Base-by-base conservation (phyloP, 2,329 filamentous ascomycete species). In the Lanzia echinophila region DNA sequence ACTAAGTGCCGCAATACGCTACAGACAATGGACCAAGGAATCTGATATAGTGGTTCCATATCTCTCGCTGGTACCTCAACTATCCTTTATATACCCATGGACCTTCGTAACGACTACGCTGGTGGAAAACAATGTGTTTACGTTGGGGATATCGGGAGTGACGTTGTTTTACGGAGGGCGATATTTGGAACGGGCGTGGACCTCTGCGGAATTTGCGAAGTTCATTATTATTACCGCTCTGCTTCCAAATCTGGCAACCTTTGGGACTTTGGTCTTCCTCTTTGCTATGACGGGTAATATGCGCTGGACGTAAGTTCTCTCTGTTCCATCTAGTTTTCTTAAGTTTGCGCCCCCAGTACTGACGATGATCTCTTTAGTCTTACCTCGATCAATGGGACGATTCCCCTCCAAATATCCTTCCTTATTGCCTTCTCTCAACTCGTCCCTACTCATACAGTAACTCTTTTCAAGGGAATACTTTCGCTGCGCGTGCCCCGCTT, bases 361-460 rank as follows among this genome's bases (percentile, higher is more conserved):
- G n/a, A n/a, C 68, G 65, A 53, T 58, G 62, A 57, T 61, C 39
- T 38, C 43, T 15, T 45, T n/a, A 94, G 87, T 50, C 72, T 88
- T 45, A 90, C 87, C 44, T 86, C 88, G 59, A 88, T 97, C 67
- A 88, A 88, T 63, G 94, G 94, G 63, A 91, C 90, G 53, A 86
- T 96, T 59, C 84, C 91, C 15, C 77, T 96, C 55, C 92, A 96
- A 71, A 90, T 94, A 45, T 86, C 88, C 58, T 97, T 97, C 74
- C 87, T 99, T 58, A 89, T 97, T 64, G 89, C 92, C 52, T 96
- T 97, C 73, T 97, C 95, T 73, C 94, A 99, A 72, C 88, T 99
- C 47, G 87, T 97, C 34, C 94, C 94, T 20, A 91, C 96, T 58
- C 94, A 99, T 71, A 99, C 94, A 11, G 92, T 97, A 50, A 94